These are phyloP conservation scores for Chrysophaeum taylorii DNA, from an alignment of 352 stramenopile species.

Conservation along the genomic window DNA sequence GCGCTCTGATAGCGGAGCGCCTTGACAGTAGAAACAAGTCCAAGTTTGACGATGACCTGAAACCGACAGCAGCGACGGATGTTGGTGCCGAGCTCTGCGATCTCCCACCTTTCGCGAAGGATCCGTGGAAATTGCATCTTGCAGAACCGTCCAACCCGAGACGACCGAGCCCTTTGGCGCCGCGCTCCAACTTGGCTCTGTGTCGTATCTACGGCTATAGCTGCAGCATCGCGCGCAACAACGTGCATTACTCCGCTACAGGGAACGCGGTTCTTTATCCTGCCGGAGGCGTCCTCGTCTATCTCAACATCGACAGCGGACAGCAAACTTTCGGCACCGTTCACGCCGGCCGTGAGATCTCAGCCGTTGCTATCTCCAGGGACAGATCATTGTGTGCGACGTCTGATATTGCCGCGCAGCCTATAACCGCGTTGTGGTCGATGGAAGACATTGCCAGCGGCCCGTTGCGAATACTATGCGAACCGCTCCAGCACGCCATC, in stretches of 20 bases:
- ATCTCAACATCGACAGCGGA: not conserved
- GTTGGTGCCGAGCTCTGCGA: no score
- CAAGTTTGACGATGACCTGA: no score
- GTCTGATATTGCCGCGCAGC: not conserved
- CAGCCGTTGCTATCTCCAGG: not conserved
- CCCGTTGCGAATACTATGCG: not conserved
- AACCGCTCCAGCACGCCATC: not conserved
- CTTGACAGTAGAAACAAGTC: no score
- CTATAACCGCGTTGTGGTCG: not conserved
- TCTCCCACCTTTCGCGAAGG: no score
- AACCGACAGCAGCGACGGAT: no score
- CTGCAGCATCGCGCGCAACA: not conserved
- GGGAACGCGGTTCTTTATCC: not conserved
- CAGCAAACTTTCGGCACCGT: not conserved
- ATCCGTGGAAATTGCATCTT: no score
- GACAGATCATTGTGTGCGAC: not conserved
- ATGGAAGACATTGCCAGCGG: not conserved
- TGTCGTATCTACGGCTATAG: not conserved
- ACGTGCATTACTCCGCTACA: not conserved
- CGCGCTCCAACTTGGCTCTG: not conserved
- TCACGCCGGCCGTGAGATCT: not conserved
- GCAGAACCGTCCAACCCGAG: no score
- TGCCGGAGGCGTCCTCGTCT: not conserved
- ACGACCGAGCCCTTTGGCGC: no score
- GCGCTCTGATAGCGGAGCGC: not conserved